phyloP scores from a whole-genome alignment of 2,329 filamentous ascomycete genomes.

The Ascochyta koolunga region DNA sequence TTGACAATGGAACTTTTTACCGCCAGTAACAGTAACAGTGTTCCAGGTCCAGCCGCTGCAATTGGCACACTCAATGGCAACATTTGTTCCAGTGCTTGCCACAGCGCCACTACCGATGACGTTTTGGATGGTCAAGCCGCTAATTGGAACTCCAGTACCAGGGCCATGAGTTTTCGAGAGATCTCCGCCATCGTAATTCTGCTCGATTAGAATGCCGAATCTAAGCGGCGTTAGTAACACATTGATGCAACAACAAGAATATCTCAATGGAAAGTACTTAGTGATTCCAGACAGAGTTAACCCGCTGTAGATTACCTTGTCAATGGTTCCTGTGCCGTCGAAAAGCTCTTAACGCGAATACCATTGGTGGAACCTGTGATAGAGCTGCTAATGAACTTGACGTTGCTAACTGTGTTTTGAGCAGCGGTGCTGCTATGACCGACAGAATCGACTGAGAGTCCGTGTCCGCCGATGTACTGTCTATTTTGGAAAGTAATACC shows the following conservation, averaged over 20 bases:
- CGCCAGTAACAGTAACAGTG: not conserved
- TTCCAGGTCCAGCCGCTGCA: constrained; percentile 1
- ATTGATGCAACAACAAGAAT: no score
- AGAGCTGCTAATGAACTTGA: constrained; percentile 52
- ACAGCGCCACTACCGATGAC: not conserved
- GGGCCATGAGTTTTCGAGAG: no score
- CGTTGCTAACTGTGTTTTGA: constrained; percentile 11
- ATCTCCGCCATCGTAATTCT: no score
- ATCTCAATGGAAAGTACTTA: not conserved
- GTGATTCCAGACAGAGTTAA: not conserved
- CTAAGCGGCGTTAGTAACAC: no score
- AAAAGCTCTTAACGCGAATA: constrained; percentile 58
- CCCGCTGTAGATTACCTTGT: not conserved
- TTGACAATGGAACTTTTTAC: not conserved
- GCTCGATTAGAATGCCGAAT: no score
- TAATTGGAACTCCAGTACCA: no score
- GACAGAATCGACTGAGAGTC: constrained; percentile 63
- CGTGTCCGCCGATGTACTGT: constrained; percentile 58
- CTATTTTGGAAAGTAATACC: constrained; percentile 40
- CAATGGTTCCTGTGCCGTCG: not conserved
- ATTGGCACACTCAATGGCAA: not conserved
- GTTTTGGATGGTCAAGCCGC: no score
- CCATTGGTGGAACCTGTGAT: constrained; percentile 60
- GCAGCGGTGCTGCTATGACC: constrained; percentile 51
- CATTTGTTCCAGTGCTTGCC: not conserved